Evolutionary conservation across 495 filamentous ascomycete species (phyloP).

Genomic region (Annulohypoxylon maeteangense): DNA sequence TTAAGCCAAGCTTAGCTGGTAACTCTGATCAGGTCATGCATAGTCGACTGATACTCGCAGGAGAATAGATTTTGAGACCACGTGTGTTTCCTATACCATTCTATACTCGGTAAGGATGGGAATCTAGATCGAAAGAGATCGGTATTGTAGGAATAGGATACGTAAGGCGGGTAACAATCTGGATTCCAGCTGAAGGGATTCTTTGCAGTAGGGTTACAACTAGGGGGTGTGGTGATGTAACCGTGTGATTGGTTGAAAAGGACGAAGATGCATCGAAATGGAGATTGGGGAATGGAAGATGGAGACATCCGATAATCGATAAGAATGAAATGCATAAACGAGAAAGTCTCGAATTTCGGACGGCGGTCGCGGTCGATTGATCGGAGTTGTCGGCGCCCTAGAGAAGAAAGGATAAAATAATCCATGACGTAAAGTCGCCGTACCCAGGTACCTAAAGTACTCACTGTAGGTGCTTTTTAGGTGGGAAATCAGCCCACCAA

Average conservation of each 20-base stretch:
- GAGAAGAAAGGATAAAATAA: slow-evolving; percentile 1
- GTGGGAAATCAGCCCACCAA: slow-evolving; percentile 33
- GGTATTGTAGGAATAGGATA: slow-evolving; percentile 31
- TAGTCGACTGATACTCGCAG: slow-evolving; percentile 39
- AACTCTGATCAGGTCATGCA: slow-evolving; percentile 27
- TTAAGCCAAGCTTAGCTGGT: not conserved
- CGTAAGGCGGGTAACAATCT: not conserved
- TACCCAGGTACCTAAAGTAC: not conserved
- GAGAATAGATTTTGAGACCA: slow-evolving; percentile 6
- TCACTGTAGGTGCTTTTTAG: not conserved
- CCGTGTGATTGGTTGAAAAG: not conserved
- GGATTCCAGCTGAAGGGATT: not conserved
- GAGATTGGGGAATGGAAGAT: not conserved
- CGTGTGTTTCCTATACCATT: slow-evolving; percentile 10
- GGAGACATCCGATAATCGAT: slow-evolving; percentile 15
- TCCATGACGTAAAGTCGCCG: slow-evolving; percentile 27
- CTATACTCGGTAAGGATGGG: slow-evolving; percentile 11
- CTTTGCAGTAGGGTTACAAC: not conserved
- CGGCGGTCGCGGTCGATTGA: not conserved
- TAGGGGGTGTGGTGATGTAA: not conserved
- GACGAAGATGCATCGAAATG: not conserved
- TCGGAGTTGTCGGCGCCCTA: not conserved
- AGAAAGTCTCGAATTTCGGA: not conserved
- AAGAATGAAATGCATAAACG: slow-evolving; percentile 19
- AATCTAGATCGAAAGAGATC: slow-evolving; percentile 38